Evolutionary conservation across 495 filamentous ascomycete species (phyloP).

Genomic region (Aspergillus diversus): DNA sequence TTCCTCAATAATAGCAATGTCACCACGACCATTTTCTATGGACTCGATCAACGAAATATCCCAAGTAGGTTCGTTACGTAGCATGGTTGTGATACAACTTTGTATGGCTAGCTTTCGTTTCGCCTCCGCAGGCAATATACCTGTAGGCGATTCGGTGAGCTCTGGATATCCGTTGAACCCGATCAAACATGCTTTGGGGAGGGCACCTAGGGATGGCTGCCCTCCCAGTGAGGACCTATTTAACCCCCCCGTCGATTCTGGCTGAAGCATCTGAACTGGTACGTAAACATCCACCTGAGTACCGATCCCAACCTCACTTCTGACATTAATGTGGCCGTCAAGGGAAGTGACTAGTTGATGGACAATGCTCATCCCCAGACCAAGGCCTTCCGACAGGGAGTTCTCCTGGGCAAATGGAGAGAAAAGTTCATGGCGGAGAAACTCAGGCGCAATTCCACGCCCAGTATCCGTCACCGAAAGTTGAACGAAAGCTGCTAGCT

Average conservation of each 20-base stretch:
- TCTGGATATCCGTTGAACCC: slow-evolving; percentile 27
- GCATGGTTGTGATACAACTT: slow-evolving; percentile 21
- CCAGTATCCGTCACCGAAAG: slow-evolving; percentile 68
- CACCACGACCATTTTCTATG: slow-evolving; percentile 10
- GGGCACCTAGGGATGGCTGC: not conserved
- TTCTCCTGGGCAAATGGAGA: slow-evolving; percentile 75
- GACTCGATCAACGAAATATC: slow-evolving; percentile 17
- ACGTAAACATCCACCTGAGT: slow-evolving; percentile 62
- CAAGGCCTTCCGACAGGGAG: slow-evolving; percentile 64
- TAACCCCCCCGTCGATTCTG: not conserved
- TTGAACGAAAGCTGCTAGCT: slow-evolving; percentile 29
- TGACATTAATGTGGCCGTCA: slow-evolving; percentile 61
- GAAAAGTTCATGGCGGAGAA: slow-evolving; percentile 65
- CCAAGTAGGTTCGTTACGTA: slow-evolving; percentile 17
- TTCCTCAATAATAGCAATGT: slow-evolving; percentile 28
- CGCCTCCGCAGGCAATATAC: slow-evolving; percentile 24
- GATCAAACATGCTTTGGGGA: slow-evolving; percentile 21
- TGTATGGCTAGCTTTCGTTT: slow-evolving; percentile 29
- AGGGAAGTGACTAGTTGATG: slow-evolving; percentile 64
- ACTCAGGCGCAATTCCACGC: slow-evolving; percentile 68
- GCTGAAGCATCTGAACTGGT: slow-evolving; percentile 40
- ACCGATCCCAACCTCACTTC: slow-evolving; percentile 58
- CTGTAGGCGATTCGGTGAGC: slow-evolving; percentile 27
- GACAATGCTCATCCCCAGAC: slow-evolving; percentile 71
- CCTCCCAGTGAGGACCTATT: not conserved